These are phyloP conservation scores for Metroxylon sagu DNA, from an alignment of 176 grass and related monocot genomes.

Conservation along the genomic window DNA sequence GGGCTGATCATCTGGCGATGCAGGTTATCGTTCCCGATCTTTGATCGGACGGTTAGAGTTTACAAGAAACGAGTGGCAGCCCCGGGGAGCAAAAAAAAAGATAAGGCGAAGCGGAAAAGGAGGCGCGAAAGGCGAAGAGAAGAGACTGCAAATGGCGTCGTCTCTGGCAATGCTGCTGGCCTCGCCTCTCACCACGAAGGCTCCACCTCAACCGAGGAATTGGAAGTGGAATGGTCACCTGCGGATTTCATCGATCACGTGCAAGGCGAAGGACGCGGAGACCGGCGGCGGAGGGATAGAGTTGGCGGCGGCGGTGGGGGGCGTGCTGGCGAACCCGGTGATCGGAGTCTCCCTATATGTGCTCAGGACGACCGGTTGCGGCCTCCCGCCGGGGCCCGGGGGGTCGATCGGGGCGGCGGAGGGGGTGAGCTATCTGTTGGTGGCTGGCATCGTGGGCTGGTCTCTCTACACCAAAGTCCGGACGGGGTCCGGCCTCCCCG, in stretches of 20 bases:
- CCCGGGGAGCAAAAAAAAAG: too few relatives aligned
- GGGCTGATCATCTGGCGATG: too few relatives aligned
- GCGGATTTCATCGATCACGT: not conserved
- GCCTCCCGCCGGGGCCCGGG: slow-evolving; percentile 57
- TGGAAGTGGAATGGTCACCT: too few relatives aligned
- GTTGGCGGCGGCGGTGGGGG: slow-evolving; percentile 24
- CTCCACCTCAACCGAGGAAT: too few relatives aligned
- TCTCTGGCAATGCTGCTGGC: too few relatives aligned
- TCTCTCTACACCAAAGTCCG: slow-evolving; percentile 62
- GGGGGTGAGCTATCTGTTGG: slow-evolving; percentile 68
- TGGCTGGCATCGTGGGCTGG: slow-evolving; percentile 60
- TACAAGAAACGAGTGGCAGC: too few relatives aligned
- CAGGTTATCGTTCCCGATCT: too few relatives aligned
- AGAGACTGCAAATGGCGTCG: too few relatives aligned
- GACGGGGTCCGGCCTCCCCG: slow-evolving; percentile 63
- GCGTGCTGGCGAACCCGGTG: slow-evolving; percentile 41
- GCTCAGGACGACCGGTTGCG: slow-evolving; percentile 63
- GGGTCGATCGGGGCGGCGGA: slow-evolving; percentile 62
- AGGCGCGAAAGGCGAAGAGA: too few relatives aligned
- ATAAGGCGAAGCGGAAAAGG: too few relatives aligned
- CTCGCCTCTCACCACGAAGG: too few relatives aligned
- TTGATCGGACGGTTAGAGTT: too few relatives aligned
- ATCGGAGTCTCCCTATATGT: slow-evolving; percentile 73
- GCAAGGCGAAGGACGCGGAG: slow-evolving; percentile 34
- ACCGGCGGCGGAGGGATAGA: slow-evolving; percentile 30